Evolutionary conservation across 192 early-diverging fungal species (phyloP), one percentile per base, ranked within the genome.

Genomic region (Entomortierella beljakovae): DNA sequence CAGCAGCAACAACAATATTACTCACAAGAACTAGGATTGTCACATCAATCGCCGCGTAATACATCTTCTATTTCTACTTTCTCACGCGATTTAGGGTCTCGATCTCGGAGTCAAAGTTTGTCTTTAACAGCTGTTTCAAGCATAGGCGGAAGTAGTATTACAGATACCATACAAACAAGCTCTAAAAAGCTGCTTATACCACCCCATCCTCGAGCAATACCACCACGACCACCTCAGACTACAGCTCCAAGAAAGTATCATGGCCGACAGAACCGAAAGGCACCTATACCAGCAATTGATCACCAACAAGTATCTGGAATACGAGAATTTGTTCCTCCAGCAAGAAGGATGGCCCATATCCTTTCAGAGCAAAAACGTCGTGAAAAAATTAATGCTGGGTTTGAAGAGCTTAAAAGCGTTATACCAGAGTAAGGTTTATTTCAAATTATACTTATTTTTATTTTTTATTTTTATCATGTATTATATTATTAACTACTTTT

Each of bases 351-450:
- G 15, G 81, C 81, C 9, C 81, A 83, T 58, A 83, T 83, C 28
- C 40, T 71, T 10, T 72, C 76, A 4, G 81, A 83, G 53, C 76
- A 83, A 56, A 83, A 83, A 40, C 57, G 81, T 5, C 68, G 81
- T 26, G 77, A 80, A 32, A 83, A 83, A 65, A 83, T 83, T 16
- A 83, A 83, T 65, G 38, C 57, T 1, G 81, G 81, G 2, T 83
- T 83, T 61, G 70, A 80, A 11, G 81, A 83, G 55, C 70, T 83
- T 10, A 79, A 80, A 40, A 74, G 70, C 46, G 76, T 80, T 1
- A 79, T 83, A n/a, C 81, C 81, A 11, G 63, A 74, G 71, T 74
- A 74, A 53, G 71, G 3, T 38, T 13, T 8, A 38, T 38, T 13
- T 8, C 13, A 8, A 8, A 38, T 13, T 33, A n/a, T 10, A 18